A percentile compares a stretch with the other conserved stretches of the same genome.
Evolutionary conservation across 2,329 filamentous ascomycete species (phyloP).

Genomic region (Dactylellina leptospora): DNA sequence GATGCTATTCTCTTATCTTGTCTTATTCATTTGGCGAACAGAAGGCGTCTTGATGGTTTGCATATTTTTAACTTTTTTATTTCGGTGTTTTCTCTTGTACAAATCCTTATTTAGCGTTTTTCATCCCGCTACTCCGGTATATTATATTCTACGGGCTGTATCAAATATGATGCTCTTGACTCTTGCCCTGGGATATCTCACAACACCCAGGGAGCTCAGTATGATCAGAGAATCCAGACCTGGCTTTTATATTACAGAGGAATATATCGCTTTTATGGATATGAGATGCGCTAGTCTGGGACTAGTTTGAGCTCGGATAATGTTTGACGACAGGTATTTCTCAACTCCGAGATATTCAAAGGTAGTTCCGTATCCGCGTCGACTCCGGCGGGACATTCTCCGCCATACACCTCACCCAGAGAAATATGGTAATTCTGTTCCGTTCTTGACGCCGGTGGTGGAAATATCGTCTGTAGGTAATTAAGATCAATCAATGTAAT

Average conservation of each 20-base stretch:
- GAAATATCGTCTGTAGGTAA: slow-evolving; percentile 23
- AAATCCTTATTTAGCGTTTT: slow-evolving; percentile 1
- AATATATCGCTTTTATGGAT: too few species aligned
- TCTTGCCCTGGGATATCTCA: too few species aligned
- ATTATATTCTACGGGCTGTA: not conserved
- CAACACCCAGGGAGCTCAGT: too few species aligned
- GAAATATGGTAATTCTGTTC: slow-evolving; percentile 17
- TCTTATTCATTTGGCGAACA: slow-evolving; percentile 5
- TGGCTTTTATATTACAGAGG: too few species aligned
- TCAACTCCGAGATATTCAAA: slow-evolving; percentile 21
- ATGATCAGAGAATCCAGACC: not conserved
- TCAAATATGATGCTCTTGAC: too few species aligned
- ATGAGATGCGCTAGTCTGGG: slow-evolving; percentile 9
- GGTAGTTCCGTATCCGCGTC: slow-evolving; percentile 16
- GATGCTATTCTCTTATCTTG: slow-evolving; percentile 12
- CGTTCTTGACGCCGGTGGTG: not conserved
- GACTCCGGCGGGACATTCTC: slow-evolving; percentile 9
- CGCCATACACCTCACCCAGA: slow-evolving; percentile 24
- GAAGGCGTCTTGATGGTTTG: slow-evolving; percentile 17
- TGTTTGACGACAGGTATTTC: slow-evolving; percentile 12
- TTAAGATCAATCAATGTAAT: not conserved
- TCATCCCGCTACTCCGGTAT: not conserved
- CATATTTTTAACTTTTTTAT: too few species aligned
- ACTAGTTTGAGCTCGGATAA: slow-evolving; percentile 1
- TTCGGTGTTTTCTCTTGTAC: not conserved